A percentile compares a stretch with the other conserved stretches of the same genome.
Evolutionary conservation across 352 stramenopile species (phyloP).

Genomic region (Phytophthora colocasiae): DNA sequence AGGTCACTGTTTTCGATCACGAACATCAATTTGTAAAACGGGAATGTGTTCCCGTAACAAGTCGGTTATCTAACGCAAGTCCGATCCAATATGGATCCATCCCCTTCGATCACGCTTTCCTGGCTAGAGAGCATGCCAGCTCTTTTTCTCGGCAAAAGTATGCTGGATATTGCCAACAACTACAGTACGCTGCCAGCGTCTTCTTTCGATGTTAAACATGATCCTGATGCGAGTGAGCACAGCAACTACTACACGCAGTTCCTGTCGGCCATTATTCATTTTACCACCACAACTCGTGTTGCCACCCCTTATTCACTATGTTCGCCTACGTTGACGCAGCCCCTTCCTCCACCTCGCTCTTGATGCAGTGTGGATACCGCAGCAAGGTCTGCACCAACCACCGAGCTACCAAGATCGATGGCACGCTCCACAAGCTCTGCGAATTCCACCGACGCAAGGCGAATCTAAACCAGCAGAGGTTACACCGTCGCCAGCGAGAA

Average conservation of each 20-base stretch:
- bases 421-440: constrained; percentile 62
- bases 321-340: constrained; percentile 19
- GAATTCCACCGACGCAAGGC: constrained; percentile 65
- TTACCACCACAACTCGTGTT: neutral
- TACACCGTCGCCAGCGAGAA: constrained; percentile 46
- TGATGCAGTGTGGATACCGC: constrained; percentile 47
- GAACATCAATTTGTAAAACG: too few relatives aligned
- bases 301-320: constrained; percentile 8
- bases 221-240: neutral
- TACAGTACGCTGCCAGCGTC: neutral
- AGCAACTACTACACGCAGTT: neutral
- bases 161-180: constrained; percentile 1
- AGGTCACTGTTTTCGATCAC: too few relatives aligned
- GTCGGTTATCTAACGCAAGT: too few relatives aligned
- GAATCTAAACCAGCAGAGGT: constrained; percentile 62
- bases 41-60: too few relatives aligned
- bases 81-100: constrained; percentile 7
- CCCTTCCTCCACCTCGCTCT: constrained; percentile 18
- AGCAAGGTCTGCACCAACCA: constrained; percentile 62
- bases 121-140: neutral
- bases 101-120: neutral
- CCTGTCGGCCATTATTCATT: neutral
- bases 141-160: neutral
- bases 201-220: neutral
- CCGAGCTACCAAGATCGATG: constrained; percentile 55